Evolutionary conservation across 2,329 filamentous ascomycete genomes (phyloP).

Genomic region (Xylaria sp.): DNA sequence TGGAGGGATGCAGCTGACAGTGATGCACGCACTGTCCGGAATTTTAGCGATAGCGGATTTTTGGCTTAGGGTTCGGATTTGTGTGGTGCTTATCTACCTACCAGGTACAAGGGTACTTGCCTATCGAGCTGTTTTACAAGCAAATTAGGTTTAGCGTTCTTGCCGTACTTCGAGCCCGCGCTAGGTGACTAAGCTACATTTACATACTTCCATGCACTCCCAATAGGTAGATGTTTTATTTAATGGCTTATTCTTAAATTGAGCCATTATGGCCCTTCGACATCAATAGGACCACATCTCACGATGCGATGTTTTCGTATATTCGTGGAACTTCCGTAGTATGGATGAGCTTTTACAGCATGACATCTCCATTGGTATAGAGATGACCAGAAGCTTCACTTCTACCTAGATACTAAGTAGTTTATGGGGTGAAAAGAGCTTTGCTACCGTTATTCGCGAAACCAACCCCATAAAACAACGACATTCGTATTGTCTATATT

Average conservation of each 20-base stretch:
- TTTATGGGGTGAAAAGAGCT: not conserved
- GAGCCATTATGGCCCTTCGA: not conserved
- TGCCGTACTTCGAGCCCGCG: no score
- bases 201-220: no score
- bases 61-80: conserved; percentile 50
- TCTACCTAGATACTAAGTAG: not conserved
- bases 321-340: no score
- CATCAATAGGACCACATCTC: not conserved
- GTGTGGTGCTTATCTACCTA: conserved; percentile 39
- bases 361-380: no score
- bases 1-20: conserved; percentile 42
- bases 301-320: not conserved
- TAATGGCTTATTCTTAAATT: not conserved
- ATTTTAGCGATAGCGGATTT: conserved; percentile 44
- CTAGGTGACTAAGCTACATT: no score
- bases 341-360: no score
- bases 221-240: not conserved
- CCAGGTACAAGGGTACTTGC: not conserved
- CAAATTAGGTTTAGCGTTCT: not conserved
- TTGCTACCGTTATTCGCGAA: not conserved
- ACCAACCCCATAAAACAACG: not conserved
- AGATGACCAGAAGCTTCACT: not conserved
- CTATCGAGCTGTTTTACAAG: not conserved
- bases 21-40: conserved; percentile 43
- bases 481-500: not conserved